These are phyloP conservation scores for Epichloe hybrida DNA, from an alignment of 2,329 filamentous ascomycete genomes.

Conservation along the genomic window DNA sequence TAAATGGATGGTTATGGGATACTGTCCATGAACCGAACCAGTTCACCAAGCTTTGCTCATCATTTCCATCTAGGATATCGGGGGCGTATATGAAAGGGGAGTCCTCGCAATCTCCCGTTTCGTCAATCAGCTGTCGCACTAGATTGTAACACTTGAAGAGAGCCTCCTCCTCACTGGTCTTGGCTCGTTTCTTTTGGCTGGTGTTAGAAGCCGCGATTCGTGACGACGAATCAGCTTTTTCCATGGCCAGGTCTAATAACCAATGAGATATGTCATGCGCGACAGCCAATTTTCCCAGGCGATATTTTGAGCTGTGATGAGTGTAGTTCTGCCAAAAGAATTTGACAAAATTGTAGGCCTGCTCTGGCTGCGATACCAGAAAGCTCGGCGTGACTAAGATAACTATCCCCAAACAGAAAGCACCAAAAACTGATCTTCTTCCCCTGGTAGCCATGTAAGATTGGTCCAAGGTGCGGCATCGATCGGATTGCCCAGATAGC, in stretches of 20 bases:
- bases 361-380: constrained; percentile 22
- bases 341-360: constrained; percentile 21
- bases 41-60: constrained; percentile 49
- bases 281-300: constrained; percentile 16
- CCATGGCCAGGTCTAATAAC: constrained; percentile 15
- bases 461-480: constrained; percentile 23
- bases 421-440: constrained; percentile 25
- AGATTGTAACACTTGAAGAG: constrained; percentile 12
- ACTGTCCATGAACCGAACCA: constrained; percentile 49
- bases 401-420: constrained; percentile 22
- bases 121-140: constrained; percentile 9
- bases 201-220: neutral
- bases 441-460: constrained; percentile 17
- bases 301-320: constrained; percentile 3
- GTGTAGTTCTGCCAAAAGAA: constrained; percentile 19
- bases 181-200: neutral
- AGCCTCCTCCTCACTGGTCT: constrained; percentile 9
- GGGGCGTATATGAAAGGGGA: constrained; percentile 32
- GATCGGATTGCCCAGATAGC: constrained; percentile 22
- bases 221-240: constrained; percentile 8
- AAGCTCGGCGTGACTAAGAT: constrained; percentile 30
- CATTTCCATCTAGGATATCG: constrained; percentile 36
- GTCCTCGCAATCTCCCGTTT: constrained; percentile 6
- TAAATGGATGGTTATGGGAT: constrained; percentile 33
- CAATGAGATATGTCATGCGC: constrained; percentile 17